Conservation (phyloP, 2,329 filamentous ascomycete genomes). For the Meredithiella fracta region DNA sequence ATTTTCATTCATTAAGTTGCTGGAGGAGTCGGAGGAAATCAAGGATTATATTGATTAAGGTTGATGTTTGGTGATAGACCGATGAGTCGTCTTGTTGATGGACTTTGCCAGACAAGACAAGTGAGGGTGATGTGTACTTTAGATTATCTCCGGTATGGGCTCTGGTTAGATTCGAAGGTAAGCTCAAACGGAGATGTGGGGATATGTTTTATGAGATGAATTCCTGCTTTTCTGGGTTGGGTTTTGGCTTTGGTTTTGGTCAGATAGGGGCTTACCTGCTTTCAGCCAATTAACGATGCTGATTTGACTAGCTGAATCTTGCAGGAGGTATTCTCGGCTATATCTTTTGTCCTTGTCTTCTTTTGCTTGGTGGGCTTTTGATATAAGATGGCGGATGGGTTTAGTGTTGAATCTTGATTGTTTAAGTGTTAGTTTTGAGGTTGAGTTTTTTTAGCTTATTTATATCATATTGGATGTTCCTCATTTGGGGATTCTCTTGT, state of each 20-base stretch:
- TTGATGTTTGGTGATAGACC: neutral
- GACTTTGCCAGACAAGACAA: neutral
- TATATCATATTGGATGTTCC: neutral
- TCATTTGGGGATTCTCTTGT: neutral
- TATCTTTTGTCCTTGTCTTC: neutral
- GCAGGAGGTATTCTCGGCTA: neutral
- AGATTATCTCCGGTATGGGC: neutral
- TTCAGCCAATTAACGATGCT: neutral
- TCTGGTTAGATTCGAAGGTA: neutral
- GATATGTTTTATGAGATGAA: neutral
- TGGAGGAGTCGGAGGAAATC: constrained; percentile 63
- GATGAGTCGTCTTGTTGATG: neutral
- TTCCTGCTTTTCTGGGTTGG: neutral
- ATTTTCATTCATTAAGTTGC: constrained; percentile 68
- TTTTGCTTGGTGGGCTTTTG: neutral
- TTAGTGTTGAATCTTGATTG: neutral
- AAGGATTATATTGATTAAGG: constrained; percentile 36
- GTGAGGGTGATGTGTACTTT: neutral
- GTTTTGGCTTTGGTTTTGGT: neutral
- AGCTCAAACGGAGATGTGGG: neutral
- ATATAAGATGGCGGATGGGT: neutral
- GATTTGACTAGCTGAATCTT: too few species aligned
- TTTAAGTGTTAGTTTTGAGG: too few species aligned
- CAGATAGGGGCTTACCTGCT: neutral
- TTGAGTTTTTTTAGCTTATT: neutral